Evolutionary conservation across 1,139 yeast genomes (phyloP).

Genomic region (Diutina sp.): DNA sequence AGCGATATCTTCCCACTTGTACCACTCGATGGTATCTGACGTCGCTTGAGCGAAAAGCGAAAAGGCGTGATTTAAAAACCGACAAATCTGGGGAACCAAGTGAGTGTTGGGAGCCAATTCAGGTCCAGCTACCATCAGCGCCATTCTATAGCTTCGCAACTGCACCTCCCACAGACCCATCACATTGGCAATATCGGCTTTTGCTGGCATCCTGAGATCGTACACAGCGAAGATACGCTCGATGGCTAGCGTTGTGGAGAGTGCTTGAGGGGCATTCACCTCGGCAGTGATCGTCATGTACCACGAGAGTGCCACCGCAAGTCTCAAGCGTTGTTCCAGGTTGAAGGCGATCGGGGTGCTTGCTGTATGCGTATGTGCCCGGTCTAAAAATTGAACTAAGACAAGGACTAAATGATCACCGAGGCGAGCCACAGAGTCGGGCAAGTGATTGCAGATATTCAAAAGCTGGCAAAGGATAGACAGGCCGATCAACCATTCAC

Average conservation of each 20-base stretch:
- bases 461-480: neutral
- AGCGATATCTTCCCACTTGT: neutral
- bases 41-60: neutral
- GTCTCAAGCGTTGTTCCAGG: neutral
- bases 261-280: neutral
- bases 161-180: neutral
- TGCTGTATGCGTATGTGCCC: neutral
- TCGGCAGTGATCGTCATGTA: neutral
- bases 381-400: neutral
- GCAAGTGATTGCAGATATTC: neutral
- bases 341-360: neutral
- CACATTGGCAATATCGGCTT: neutral
- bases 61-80: neutral
- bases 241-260: neutral
- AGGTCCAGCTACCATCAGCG: neutral
- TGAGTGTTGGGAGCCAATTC: neutral
- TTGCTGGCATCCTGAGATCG: neutral
- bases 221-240: neutral
- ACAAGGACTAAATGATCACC: neutral
- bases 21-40: neutral
- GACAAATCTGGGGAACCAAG: neutral
- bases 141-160: neutral
- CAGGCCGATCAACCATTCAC: neutral
- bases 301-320: neutral
- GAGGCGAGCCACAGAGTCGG: neutral